phyloP scores from a whole-genome alignment of 108 stramenopile species.

The Cyclotella choctawhatcheeana region DNA sequence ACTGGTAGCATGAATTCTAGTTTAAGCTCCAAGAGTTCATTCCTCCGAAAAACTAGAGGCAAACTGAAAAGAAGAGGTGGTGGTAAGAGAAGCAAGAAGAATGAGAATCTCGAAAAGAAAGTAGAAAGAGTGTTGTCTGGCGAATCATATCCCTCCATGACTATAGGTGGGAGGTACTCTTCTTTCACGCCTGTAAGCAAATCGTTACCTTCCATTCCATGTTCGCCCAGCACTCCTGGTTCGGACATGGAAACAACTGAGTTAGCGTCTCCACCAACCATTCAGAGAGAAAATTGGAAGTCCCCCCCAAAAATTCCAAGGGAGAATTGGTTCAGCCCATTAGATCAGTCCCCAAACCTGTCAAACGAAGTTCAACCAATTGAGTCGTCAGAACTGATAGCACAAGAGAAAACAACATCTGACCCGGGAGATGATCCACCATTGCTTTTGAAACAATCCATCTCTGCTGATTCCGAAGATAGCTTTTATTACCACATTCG shows the following conservation, averaged over 20 bases:
- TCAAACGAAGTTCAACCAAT: slow-evolving; percentile 9
- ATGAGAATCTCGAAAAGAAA: slow-evolving; percentile 22
- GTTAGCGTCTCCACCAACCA: neutral
- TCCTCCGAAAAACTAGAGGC: neutral
- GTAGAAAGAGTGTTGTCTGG: slow-evolving; percentile 8
- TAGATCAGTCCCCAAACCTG: neutral
- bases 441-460: neutral
- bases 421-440: neutral
- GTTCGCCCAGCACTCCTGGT: slow-evolving; percentile 7
- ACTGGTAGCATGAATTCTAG: slow-evolving; percentile 8
- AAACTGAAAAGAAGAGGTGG: neutral
- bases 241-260: neutral
- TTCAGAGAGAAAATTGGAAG: slow-evolving; percentile 1
- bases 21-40: slow-evolving; percentile 22
- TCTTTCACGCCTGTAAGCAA: slow-evolving; percentile 17
- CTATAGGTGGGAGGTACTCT: neutral
- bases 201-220: slow-evolving; percentile 13
- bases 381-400: neutral
- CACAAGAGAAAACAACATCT: neutral
- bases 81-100: neutral
- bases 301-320: neutral
- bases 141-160: slow-evolving; percentile 10
- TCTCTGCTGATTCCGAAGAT: slow-evolving; percentile 17
- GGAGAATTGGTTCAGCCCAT: slow-evolving; percentile 8
- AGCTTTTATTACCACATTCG: slow-evolving; percentile 24